Evolutionary conservation across 139 green algal genomes (phyloP).

Genomic region (Pleodorina starrii): DNA sequence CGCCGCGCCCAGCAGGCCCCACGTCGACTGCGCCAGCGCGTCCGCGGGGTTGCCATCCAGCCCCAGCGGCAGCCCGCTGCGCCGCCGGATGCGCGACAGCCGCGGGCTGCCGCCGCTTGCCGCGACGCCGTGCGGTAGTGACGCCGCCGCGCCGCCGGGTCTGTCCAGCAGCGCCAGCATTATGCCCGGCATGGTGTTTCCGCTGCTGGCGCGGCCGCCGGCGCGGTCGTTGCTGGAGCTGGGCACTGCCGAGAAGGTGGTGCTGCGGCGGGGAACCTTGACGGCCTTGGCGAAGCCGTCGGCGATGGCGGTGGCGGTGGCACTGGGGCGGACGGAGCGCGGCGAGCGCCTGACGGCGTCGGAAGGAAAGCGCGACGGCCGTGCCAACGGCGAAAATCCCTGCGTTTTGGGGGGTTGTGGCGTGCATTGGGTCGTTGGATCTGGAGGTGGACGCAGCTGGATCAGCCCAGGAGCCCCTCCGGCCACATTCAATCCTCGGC

Average conservation of each 20-base stretch:
- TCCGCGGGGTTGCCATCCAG: neutral
- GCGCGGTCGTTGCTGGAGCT: neutral
- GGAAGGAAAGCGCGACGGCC: too few species aligned
- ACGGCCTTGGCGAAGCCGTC: neutral
- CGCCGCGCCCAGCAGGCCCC: neutral
- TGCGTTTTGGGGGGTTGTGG: too few species aligned
- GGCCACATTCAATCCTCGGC: too few species aligned
- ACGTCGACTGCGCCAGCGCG: conserved; percentile 28
- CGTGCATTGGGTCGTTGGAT: too few species aligned
- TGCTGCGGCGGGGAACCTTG: neutral
- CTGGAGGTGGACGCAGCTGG: too few species aligned
- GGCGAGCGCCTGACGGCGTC: too few species aligned
- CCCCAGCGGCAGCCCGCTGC: conserved; percentile 1
- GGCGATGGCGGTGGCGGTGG: neutral
- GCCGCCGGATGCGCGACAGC: neutral
- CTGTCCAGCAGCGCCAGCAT: too few species aligned
- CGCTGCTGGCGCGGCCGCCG: neutral
- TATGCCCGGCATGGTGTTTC: neutral
- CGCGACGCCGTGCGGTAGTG: neutral
- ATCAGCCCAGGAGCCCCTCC: too few species aligned
- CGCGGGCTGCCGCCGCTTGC: neutral
- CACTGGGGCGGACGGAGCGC: too few species aligned
- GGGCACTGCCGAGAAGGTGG: conserved; percentile 1
- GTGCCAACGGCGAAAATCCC: too few species aligned
- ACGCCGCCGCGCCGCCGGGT: neutral